phyloP scores from a whole-genome alignment of 345 rosid genomes.

The Euphorbia peplus region DNA sequence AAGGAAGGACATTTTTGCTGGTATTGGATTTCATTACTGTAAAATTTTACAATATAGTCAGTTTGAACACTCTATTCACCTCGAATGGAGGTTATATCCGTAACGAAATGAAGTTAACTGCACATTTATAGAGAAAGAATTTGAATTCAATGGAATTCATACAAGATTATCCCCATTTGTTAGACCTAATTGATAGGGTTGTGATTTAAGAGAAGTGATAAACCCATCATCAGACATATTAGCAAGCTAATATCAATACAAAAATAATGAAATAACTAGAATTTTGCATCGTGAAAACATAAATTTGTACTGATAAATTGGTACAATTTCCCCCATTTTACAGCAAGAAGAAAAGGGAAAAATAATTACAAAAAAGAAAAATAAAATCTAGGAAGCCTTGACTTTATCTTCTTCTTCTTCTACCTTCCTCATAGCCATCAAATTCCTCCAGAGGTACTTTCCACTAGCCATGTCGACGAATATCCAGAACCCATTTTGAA shows the following conservation, averaged over 20 bases:
- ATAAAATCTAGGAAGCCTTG: slow-evolving; percentile 6
- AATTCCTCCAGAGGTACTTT: slow-evolving; percentile 31
- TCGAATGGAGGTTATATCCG: not conserved
- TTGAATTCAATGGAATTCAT: not conserved
- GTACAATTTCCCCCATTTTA: not conserved
- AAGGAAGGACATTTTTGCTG: not conserved
- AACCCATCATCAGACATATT: not conserved
- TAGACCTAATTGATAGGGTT: not conserved
- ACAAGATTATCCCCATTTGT: not conserved
- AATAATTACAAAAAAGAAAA: not conserved
- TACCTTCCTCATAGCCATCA: slow-evolving; percentile 43
- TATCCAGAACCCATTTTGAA: slow-evolving; percentile 34
- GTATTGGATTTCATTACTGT: not conserved
- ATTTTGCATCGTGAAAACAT: not conserved
- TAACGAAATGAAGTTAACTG: not conserved
- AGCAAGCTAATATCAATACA: not conserved
- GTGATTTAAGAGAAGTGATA: not conserved
- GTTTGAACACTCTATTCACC: not conserved
- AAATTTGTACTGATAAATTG: not conserved
- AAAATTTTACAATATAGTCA: not conserved
- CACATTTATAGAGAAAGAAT: not conserved
- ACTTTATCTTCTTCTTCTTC: slow-evolving; percentile 21
- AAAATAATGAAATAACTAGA: slow-evolving; percentile 1
- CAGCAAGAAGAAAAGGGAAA: not conserved
- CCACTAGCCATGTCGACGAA: slow-evolving; percentile 37